Evolutionary conservation across 441 rosid species (phyloP).

Genomic region (Brassica balearica): DNA sequence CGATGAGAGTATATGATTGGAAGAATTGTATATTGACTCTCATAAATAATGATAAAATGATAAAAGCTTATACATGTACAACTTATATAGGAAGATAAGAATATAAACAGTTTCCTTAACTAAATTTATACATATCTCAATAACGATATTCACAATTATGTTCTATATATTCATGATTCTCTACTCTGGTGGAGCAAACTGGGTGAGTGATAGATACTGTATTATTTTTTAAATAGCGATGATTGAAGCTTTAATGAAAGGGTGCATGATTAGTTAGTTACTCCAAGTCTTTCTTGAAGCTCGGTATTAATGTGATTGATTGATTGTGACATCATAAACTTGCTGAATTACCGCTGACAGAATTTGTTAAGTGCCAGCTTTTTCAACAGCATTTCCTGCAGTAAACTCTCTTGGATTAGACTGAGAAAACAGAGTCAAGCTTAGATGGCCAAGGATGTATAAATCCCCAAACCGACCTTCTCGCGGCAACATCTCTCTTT

Average conservation of each 20-base stretch:
- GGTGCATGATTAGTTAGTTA: neutral
- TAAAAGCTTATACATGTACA: too few relatives aligned
- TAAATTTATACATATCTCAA: too few relatives aligned
- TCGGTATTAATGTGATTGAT: constrained; percentile 31
- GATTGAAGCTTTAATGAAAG: constrained; percentile 26
- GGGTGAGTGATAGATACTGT: too few relatives aligned
- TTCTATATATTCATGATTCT: too few relatives aligned
- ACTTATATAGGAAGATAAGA: too few relatives aligned
- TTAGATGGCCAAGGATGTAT: constrained; percentile 35
- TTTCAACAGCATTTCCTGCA: constrained; percentile 43
- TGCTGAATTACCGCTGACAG: constrained; percentile 50
- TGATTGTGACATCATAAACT: constrained; percentile 46
- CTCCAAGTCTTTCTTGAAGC: constrained; percentile 28
- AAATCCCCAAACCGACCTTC: constrained; percentile 8
- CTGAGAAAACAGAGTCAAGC: constrained; percentile 43
- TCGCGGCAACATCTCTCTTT: constrained; percentile 23
- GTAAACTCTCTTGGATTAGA: constrained; percentile 42
- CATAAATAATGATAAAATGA: too few relatives aligned
- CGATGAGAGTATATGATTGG: neutral
- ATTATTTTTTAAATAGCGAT: too few relatives aligned
- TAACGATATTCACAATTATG: too few relatives aligned
- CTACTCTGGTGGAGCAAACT: too few relatives aligned
- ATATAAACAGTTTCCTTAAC: too few relatives aligned
- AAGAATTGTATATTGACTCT: too few relatives aligned
- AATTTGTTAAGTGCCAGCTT: constrained; percentile 46